phyloP scores from a whole-genome alignment of 148 eudicot species.

The Vaccinium myrtillus region DNA sequence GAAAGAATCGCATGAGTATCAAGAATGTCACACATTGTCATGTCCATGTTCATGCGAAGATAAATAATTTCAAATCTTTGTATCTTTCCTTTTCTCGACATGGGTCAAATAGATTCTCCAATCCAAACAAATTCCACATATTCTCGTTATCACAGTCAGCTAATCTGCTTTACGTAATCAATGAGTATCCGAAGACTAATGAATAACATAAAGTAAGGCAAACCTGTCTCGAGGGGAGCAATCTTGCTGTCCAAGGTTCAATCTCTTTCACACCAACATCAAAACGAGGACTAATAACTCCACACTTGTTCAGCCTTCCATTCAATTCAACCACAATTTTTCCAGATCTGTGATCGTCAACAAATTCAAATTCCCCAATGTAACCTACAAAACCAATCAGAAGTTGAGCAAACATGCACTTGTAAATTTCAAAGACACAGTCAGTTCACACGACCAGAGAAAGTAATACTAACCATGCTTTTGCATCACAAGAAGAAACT shows the following conservation, averaged over 20 bases:
- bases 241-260: slow-evolving; percentile 45
- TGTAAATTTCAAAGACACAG: not conserved
- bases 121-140: too few relatives aligned
- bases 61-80: not conserved
- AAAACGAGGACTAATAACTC: slow-evolving; percentile 45
- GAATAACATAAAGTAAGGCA: not conserved
- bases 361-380: slow-evolving; percentile 47
- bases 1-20: not conserved
- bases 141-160: too few relatives aligned
- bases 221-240: slow-evolving; percentile 47
- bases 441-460: not conserved
- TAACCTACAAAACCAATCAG: slow-evolving; percentile 27
- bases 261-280: slow-evolving; percentile 45
- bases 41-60: not conserved
- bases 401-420: not conserved
- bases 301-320: slow-evolving; percentile 47
- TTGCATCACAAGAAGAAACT: slow-evolving; percentile 44
- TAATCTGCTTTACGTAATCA: too few relatives aligned
- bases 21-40: not conserved
- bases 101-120: not conserved
- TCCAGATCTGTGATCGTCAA: slow-evolving; percentile 45
- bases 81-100: not conserved
- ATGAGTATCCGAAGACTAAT: too few relatives aligned
- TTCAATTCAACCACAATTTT: slow-evolving; percentile 46
- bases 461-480: slow-evolving; percentile 33